phyloP scores from a whole-genome alignment of 768 basidiomycete species.

The Russula emetica region DNA sequence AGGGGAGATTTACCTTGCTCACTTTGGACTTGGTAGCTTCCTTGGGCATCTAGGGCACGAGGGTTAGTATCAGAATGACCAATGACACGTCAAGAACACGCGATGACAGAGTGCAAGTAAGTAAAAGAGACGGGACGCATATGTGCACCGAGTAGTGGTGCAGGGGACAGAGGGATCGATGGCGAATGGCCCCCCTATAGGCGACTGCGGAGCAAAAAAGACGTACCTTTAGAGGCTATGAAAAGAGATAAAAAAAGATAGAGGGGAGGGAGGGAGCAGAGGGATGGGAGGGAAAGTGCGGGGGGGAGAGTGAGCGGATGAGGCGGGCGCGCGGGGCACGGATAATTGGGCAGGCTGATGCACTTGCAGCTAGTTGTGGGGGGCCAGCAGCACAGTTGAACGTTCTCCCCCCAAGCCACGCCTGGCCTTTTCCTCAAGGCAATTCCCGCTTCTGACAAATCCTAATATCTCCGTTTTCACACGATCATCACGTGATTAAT shows the following conservation, averaged over 20 bases:
- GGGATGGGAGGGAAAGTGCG: slow-evolving; percentile 15
- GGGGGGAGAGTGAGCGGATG: slow-evolving; percentile 17
- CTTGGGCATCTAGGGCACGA: slow-evolving; percentile 66
- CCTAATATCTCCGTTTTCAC: not conserved
- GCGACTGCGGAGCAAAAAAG: not conserved
- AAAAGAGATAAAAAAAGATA: not conserved
- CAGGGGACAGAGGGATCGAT: slow-evolving; percentile 18
- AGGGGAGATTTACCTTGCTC: slow-evolving; percentile 33
- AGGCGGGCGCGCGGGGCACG: slow-evolving; percentile 22
- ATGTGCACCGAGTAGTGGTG: not conserved
- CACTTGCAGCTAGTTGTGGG: slow-evolving; percentile 18
- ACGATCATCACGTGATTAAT: not conserved
- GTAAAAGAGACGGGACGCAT: slow-evolving; percentile 8
- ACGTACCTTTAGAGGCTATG: slow-evolving; percentile 18
- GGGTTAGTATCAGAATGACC: slow-evolving; percentile 36
- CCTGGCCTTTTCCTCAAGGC: slow-evolving; percentile 15
- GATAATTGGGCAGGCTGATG: slow-evolving; percentile 19
- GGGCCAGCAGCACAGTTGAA: slow-evolving; percentile 22
- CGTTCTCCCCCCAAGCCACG: not conserved
- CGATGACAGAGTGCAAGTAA: slow-evolving; percentile 27
- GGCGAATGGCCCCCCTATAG: not conserved
- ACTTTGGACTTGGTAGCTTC: slow-evolving; percentile 69
- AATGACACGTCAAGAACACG: slow-evolving; percentile 41
- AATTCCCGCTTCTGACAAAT: slow-evolving; percentile 18
- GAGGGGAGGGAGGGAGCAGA: not conserved